Conservation (phyloP, 306 rosid genomes). For the Trifolium fragiferum region DNA sequence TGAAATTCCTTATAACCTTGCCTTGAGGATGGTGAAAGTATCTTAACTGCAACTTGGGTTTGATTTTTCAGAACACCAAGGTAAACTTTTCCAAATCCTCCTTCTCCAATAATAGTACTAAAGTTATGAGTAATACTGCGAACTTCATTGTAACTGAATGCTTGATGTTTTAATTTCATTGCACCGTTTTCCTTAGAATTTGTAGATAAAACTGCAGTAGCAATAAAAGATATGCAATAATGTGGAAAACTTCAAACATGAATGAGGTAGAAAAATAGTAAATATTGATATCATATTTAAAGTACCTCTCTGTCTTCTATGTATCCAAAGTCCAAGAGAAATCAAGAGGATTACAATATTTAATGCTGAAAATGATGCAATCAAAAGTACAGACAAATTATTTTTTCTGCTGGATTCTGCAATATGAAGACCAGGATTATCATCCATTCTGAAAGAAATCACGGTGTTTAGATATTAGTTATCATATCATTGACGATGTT, state of each 20-base stretch:
- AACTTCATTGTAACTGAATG: conserved; percentile 43
- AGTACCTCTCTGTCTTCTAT: conserved; percentile 20
- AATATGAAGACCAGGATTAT: conserved; percentile 1
- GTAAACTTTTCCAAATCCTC: conserved; percentile 62
- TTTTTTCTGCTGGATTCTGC: conserved; percentile 18
- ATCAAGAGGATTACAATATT: background rate
- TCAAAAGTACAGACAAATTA: background rate
- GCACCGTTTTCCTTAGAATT: background rate
- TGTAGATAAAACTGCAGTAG: background rate
- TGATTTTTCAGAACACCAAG: conserved; percentile 37
- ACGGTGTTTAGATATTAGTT: background rate
- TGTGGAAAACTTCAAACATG: background rate
- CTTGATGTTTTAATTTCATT: conserved; percentile 31
- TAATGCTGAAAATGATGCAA: conserved; percentile 25
- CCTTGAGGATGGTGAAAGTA: conserved; percentile 45
- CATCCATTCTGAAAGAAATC: conserved; percentile 26
- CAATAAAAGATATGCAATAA: background rate
- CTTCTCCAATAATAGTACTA: conserved; percentile 47
- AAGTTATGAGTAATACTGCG: conserved; percentile 45
- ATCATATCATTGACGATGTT: background rate
- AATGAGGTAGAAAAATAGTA: no score
- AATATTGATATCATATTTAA: no score
- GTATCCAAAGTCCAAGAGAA: conserved; percentile 9
- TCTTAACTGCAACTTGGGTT: conserved; percentile 53
- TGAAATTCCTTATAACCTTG: conserved; percentile 51